Evolutionary conservation across 78 protist genomes (phyloP), one percentile per base, ranked within the genome.

Genomic region (Dictyostelium intermedium): DNA sequence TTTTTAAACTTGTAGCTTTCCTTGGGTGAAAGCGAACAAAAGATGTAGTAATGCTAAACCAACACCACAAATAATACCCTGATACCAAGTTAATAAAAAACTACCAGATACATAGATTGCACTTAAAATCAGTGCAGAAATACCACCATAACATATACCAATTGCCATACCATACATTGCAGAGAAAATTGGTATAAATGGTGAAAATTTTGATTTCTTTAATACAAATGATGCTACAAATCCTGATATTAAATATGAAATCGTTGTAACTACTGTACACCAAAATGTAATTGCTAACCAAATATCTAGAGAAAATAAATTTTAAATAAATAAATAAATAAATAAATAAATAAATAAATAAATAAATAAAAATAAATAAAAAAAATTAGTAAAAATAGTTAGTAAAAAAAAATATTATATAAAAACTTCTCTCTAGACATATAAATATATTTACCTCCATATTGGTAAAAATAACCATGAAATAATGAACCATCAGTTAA

Each of bases 271-370:
- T n/a, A 89, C 72, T 9, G 94, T 89, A 47, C 94, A 89, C 94
- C 94, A 89, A 47, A 78, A 89, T 45, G 94, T 89, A 45, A 89
- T 69, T 32, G 82, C 87, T 69, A 89, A 70, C 94, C 94, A 89
- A 8, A 89, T 81, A 69, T 89, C 94, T 66, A 60, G n/a, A n/a
- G n/a, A n/a, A n/a, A n/a, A n/a, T n/a, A n/a, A n/a, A n/a, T 56
- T 56, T 56, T 56, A 20, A 20, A 20, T 0, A 56, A 35, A 16
- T 3, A 53, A 47, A 25, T 53, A 5, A 53, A 80, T 47, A 32
- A 53, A 18, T 2, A 45, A 10, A 50, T 11, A 27, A 11, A 80
- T 27, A 25, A 43, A 8, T 16, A 27, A 66, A 66, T 27, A 8
- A 27, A 66, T 27, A 66, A 0, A 23, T 16, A 9, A 63, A 25